Base-by-base conservation (phyloP, 495 filamentous ascomycete genomes). In the Neurospora sp. region DNA sequence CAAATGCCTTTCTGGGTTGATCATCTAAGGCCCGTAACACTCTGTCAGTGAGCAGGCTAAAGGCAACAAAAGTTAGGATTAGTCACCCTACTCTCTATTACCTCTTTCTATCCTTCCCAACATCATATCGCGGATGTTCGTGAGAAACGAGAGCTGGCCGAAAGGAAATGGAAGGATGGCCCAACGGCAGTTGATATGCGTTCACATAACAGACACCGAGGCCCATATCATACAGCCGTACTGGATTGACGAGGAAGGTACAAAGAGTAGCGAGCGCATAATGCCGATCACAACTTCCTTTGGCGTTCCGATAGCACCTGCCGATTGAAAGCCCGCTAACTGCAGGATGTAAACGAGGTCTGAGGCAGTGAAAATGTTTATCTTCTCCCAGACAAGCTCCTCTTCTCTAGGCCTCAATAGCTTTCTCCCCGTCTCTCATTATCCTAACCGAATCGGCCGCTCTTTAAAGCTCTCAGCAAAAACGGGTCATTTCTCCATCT, bases 381-480 rank as follows among this genome's bases (percentile, higher is more conserved):
- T 0, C 4, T 6, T 21, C 4, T 54, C 9, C 4, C 0, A 21
- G 6, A 24, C 21, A 6, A 54, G 0, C 21, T 59, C 5, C 21
- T 31, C 2, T 15, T 59, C 11, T 28, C 11, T 5, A 31, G 7
- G 11, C 0, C 5, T 17, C 24, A 17, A 4, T 10, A 0, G 11
- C 0, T 0, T 28, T 28, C 9, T 17, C 13, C 6, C 24, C 11
- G 3, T 2, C 0, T 7, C 13, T 31, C 5, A 8, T 17, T 5
- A 62, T 17, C 13, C 24, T 54, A 17, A 28, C 54, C 5, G 2
- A 3, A 5, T 62, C 13, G 13, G 13, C 2, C 54, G 2, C 54
- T 31, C 13, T 8, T 1, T 0, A 2, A 15, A 8, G 1, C 13
- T 17, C 11, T 0, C 13, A 0, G 0, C 24, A 2, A 62, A 0